These are phyloP conservation scores for Alternaria viburni DNA, from an alignment of 2,329 filamentous ascomycete species.

Conservation along the genomic window DNA sequence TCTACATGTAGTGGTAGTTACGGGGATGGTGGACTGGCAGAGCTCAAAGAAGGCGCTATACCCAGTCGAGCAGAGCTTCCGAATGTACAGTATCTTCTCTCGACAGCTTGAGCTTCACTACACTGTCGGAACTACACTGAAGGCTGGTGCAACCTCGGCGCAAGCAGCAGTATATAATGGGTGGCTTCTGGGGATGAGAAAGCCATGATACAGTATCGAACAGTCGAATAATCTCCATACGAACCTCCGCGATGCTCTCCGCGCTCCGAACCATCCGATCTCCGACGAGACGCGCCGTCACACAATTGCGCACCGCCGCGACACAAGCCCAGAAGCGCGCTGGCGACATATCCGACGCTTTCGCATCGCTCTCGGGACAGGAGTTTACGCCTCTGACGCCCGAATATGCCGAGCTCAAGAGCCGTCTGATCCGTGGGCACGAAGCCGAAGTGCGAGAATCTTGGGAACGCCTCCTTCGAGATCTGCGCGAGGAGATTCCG, in stretches of 20 bases:
- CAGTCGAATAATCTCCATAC: slow-evolving; percentile 1
- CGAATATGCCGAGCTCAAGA: slow-evolving; percentile 55
- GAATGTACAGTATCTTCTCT: slow-evolving; percentile 19
- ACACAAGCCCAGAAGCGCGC: slow-evolving; percentile 51
- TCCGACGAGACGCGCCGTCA: slow-evolving; percentile 23
- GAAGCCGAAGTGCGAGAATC: slow-evolving; percentile 57
- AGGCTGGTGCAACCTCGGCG: slow-evolving; percentile 1
- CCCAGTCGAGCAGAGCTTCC: slow-evolving; percentile 28
- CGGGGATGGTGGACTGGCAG: slow-evolving; percentile 3
- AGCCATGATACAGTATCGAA: slow-evolving; percentile 13
- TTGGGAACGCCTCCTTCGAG: slow-evolving; percentile 55
- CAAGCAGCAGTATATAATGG: slow-evolving; percentile 27
- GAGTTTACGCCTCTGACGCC: slow-evolving; percentile 53
- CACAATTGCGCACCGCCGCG: slow-evolving; percentile 36
- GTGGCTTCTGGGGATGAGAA: slow-evolving; percentile 12
- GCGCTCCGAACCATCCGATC: slow-evolving; percentile 35
- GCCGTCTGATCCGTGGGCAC: slow-evolving; percentile 51
- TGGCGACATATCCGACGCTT: slow-evolving; percentile 59
- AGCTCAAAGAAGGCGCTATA: slow-evolving; percentile 14
- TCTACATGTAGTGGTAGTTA: slow-evolving; percentile 14
- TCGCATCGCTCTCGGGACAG: slow-evolving; percentile 57
- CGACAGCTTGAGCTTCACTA: slow-evolving; percentile 15
- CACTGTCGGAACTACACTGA: slow-evolving; percentile 24
- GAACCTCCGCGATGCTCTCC: slow-evolving; percentile 35
- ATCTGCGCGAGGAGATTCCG: slow-evolving; percentile 54